Percentiles rank a stretch among this genome's conserved stretches.
Conservation (phyloP, 108 stramenopile genomes). For the Fistulifera pelliculosa region DNA sequence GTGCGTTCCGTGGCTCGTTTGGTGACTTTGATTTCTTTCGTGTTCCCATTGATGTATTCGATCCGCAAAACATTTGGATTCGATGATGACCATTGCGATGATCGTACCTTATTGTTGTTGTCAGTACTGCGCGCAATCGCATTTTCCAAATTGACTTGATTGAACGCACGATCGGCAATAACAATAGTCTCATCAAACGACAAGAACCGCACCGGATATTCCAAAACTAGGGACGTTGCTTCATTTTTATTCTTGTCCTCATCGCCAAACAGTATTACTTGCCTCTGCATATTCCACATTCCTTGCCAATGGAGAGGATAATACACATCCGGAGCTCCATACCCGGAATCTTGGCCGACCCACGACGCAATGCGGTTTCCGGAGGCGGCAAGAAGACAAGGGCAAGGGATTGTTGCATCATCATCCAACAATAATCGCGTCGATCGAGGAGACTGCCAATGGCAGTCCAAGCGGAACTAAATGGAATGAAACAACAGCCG, state of each 20-base stretch:
- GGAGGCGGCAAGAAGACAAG: no score
- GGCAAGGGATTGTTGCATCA: no score
- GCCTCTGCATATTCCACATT: slow-evolving; percentile 43
- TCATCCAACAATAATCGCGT: no score
- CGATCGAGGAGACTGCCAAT: no score
- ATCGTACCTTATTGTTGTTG: slow-evolving; percentile 18
- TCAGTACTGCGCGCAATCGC: slow-evolving; percentile 1
- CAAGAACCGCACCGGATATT: slow-evolving; percentile 57
- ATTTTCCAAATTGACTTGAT: slow-evolving; percentile 42
- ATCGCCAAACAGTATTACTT: slow-evolving; percentile 28
- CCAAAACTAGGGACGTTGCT: slow-evolving; percentile 19
- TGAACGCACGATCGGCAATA: slow-evolving; percentile 70
- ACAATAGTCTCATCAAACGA: slow-evolving; percentile 19
- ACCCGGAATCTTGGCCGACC: slow-evolving; percentile 54
- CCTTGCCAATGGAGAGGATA: slow-evolving; percentile 55
- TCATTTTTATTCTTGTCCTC: slow-evolving; percentile 20
- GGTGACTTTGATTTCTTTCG: slow-evolving; percentile 72
- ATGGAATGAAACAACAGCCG: no score
- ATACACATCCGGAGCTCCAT: slow-evolving; percentile 65
- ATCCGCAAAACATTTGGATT: slow-evolving; percentile 67
- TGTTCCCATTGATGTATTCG: slow-evolving; percentile 39
- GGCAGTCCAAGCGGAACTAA: no score
- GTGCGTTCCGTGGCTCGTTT: slow-evolving; percentile 56
- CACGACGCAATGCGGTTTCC: no score
- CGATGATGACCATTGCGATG: slow-evolving; percentile 42